phyloP scores from a whole-genome alignment of 768 basidiomycete genomes.

The Naganishia randhawae region DNA sequence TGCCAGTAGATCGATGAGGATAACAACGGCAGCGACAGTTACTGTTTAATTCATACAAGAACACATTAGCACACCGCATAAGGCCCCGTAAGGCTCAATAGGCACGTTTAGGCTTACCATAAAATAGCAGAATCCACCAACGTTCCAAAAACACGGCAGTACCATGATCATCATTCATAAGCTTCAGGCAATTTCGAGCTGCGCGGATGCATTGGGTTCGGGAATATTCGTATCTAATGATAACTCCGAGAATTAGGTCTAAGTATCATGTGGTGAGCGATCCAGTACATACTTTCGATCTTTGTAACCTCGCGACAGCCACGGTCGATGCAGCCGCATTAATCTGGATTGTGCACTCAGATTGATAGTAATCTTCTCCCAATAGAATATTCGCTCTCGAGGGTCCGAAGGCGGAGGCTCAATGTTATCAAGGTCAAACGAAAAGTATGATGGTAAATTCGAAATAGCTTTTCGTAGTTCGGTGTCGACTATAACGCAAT shows the following conservation, averaged over 20 bases:
- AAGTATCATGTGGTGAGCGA: not conserved
- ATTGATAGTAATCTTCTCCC: constrained; percentile 50
- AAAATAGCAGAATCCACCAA: constrained; percentile 51
- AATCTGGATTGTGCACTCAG: constrained; percentile 49
- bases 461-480: constrained; percentile 47
- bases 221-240: constrained; percentile 48
- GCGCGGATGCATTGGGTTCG: constrained; percentile 51
- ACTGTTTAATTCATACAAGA: constrained; percentile 32
- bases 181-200: constrained; percentile 48
- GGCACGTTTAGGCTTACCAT: constrained; percentile 35
- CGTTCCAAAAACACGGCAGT: constrained; percentile 49
- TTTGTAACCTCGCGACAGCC: constrained; percentile 49
- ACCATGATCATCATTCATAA: constrained; percentile 47
- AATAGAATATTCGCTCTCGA: constrained; percentile 45
- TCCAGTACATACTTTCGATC: constrained; percentile 40
- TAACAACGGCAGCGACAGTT: constrained; percentile 46
- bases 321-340: constrained; percentile 50
- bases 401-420: constrained; percentile 36
- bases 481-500: constrained; percentile 37
- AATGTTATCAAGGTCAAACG: constrained; percentile 35
- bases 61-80: not conserved
- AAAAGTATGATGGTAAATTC: constrained; percentile 48
- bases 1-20: constrained; percentile 49
- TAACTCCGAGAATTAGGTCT: not conserved
- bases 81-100: not conserved